phyloP scores from a whole-genome alignment of 2,329 filamentous ascomycete species.

The Lasiodiplodia gonubiensis region DNA sequence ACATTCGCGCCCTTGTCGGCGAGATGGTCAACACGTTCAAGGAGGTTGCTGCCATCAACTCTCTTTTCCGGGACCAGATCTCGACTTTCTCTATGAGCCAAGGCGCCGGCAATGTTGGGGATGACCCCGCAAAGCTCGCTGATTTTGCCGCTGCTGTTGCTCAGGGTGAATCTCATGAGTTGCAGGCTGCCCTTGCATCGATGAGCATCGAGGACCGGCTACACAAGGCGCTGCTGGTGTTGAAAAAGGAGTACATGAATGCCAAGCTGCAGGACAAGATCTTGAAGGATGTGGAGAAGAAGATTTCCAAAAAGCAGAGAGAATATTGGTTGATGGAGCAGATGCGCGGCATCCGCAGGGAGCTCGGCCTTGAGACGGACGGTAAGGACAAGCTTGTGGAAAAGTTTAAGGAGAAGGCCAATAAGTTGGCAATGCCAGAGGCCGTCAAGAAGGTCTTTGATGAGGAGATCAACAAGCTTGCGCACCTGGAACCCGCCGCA shows the following conservation, averaged over 20 bases:
- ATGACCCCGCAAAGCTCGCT: conserved; percentile 92
- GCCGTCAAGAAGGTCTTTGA: conserved; percentile 97
- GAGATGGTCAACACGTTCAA: conserved; percentile 99
- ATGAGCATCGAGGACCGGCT: conserved; percentile 92
- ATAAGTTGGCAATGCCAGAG: conserved; percentile 94
- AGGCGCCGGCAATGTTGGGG: conserved; percentile 90
- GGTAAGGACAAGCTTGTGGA: conserved; percentile 98
- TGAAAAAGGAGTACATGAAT: conserved; percentile 99
- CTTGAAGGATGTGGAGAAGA: conserved; percentile 94
- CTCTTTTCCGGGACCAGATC: conserved; percentile 94
- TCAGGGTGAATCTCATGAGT: conserved; percentile 82
- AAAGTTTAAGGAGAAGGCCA: conserved; percentile 94
- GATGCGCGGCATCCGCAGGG: conserved; percentile 96
- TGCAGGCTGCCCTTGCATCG: conserved; percentile 88
- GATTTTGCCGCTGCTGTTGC: conserved; percentile 97
- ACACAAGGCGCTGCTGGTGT: conserved; percentile 85
- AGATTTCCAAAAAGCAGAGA: conserved; percentile 94
- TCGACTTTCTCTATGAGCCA: conserved; percentile 97
- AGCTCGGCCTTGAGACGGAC: conserved; percentile 95
- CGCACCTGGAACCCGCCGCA: conserved; percentile 90
- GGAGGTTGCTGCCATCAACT: conserved; percentile 92
- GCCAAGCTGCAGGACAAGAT: conserved; percentile 97
- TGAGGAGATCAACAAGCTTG: conserved; percentile 96
- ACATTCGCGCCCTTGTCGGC: conserved; percentile 90
- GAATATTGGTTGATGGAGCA: conserved; percentile 99